These are phyloP conservation scores for Gossypium thurberi DNA, from an alignment of 345 rosid species.

Conservation along the genomic window DNA sequence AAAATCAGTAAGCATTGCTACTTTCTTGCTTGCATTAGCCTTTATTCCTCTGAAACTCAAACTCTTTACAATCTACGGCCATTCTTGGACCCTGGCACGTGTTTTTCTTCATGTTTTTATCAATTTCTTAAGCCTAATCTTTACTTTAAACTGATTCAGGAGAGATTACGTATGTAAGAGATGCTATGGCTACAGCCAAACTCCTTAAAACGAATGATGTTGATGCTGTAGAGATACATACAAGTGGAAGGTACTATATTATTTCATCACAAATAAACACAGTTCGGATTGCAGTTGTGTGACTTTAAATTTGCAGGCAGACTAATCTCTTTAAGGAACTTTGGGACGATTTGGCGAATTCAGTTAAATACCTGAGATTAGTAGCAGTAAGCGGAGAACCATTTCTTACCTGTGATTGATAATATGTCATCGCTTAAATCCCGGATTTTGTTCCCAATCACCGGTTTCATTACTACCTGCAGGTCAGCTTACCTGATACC, in stretches of 20 bases:
- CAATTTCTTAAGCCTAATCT: not conserved
- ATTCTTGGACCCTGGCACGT: not conserved
- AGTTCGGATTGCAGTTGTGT: not conserved
- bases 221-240: slow-evolving; percentile 58
- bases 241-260: slow-evolving; percentile 42
- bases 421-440: not conserved
- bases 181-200: slow-evolving; percentile 40
- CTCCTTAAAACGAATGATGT: slow-evolving; percentile 38
- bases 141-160: slow-evolving; percentile 24
- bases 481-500: slow-evolving; percentile 48
- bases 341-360: slow-evolving; percentile 43
- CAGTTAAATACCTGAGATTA: slow-evolving; percentile 32
- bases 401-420: not conserved
- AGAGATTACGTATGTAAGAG: slow-evolving; percentile 36
- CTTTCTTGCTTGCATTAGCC: not conserved
- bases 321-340: slow-evolving; percentile 31
- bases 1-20: slow-evolving; percentile 37
- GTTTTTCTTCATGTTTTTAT: not conserved
- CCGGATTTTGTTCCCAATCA: not conserved
- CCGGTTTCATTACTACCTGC: not conserved
- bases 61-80: not conserved
- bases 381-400: slow-evolving; percentile 38
- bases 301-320: slow-evolving; percentile 25
- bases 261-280: not conserved
- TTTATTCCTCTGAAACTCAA: not conserved